Evolutionary conservation across 2,329 filamentous ascomycete species (phyloP), one percentile per base, ranked within the genome.

Genomic region (Conoideocrella luteorostrata): DNA sequence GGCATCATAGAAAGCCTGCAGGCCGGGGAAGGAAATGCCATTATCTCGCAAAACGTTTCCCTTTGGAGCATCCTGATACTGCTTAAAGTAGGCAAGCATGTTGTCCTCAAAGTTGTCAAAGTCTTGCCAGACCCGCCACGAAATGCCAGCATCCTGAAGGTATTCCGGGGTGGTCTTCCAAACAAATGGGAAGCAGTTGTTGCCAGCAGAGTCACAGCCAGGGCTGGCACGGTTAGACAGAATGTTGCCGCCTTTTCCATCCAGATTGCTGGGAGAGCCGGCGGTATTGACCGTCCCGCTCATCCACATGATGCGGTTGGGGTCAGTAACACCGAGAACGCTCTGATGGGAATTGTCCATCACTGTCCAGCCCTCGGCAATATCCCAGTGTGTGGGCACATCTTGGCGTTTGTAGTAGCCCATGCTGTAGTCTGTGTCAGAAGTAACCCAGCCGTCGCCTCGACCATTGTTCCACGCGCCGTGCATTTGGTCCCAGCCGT

Each of bases 291-390:
- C 67, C 2, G 68, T 69, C 12, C 72, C 73, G 43, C 51, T 55
- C 52, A 53, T 54, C 51, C 52, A 55, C 10, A 45, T 45, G 39
- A 55, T 51, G 37, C 73, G 68, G 50, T 76, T 75, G 4, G 73
- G 71, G 47, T 72, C 71, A 0, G 73, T 76, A 3, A 48, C 51
- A 7, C 45, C 50, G 17, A 52, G 30, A 5, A 52, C 11, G 30
- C 48, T 50, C 28, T 52, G 50, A 6, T 41, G 30, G 10, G 50
- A 44, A 43, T 49, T 52, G 36, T 52, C 50, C 23, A 50, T 47
- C 37, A 56, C 34, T 5, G 73, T 77, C 68, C 70, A 78, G 7
- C 66, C 70, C 50, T 78, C 75, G 5, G 73, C 75, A 51, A 78
- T 69, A 18, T 69, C 67, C 53, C 70, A 78, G 28, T 78, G 74